These are phyloP conservation scores for Amoebophrya sp. DNA, from an alignment of 169 alveolate species.

Conservation along the genomic window DNA sequence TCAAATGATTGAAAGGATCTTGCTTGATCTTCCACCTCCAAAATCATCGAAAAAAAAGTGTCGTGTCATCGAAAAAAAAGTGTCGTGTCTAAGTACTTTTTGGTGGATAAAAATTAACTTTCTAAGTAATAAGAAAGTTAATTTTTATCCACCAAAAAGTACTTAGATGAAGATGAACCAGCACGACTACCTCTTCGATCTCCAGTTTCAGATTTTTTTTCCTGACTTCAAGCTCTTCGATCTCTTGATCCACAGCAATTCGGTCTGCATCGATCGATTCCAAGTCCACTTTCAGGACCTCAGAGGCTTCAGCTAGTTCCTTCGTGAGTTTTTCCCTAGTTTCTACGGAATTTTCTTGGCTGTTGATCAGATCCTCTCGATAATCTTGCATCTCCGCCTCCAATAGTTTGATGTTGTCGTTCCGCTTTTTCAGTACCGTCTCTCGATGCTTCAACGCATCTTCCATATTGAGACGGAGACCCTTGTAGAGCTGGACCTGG, in stretches of 20 bases:
- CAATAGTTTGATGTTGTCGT: not conserved
- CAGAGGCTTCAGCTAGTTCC: not conserved
- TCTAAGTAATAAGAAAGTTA: too few relatives aligned
- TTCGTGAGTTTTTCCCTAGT: not conserved
- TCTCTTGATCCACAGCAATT: not conserved
- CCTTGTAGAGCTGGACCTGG: not conserved
- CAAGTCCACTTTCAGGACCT: not conserved
- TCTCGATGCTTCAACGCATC: not conserved
- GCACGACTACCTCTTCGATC: slow-evolving; percentile 7
- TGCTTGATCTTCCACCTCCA: too few relatives aligned
- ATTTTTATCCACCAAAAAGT: too few relatives aligned
- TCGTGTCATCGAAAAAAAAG: too few relatives aligned
- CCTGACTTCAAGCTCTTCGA: not conserved
- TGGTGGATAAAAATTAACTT: too few relatives aligned
- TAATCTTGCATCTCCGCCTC: not conserved
- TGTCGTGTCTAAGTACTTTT: too few relatives aligned
- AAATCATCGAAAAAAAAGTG: too few relatives aligned
- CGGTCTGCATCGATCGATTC: not conserved
- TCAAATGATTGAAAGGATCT: not conserved
- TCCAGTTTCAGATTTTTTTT: not conserved
- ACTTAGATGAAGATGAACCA: too few relatives aligned
- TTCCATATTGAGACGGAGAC: not conserved
- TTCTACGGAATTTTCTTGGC: not conserved
- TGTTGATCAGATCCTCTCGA: not conserved
- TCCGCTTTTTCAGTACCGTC: not conserved